Base-by-base conservation (phyloP, 441 rosid genomes). In the Brassica balearica region DNA sequence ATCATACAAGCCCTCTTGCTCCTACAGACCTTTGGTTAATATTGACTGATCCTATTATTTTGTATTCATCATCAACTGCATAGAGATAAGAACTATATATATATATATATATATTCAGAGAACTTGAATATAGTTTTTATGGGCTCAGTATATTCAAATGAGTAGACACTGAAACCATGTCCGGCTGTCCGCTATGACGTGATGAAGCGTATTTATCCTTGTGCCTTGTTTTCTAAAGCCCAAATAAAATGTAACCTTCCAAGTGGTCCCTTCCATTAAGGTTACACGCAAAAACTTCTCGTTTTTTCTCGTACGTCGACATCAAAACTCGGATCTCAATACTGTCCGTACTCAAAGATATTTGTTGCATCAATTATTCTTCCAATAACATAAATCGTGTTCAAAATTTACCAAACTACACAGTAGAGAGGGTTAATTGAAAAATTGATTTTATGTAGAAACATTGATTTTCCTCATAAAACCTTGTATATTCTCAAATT, bases 61-160 rank as follows among this genome's bases (percentile, higher is more conserved):
- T 53, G 22, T 51, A 51, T 10, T 53, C 59, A 53, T 15, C 59
- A 53, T 53, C 22, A 53, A 53, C 59, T 53, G 59, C 19, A 15
- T 53, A 53, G 59, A 53, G 59, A 51, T 48, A 15, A 53, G 59
- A 53, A 53, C 22, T 14, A 14, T 15, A 53, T 53, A 17, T 17
- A 17, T 17, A 15, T 17, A 15, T 15, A 17, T 17, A 17, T 17
- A 53, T 53, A 9, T 53, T 53, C 7, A 15, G 59, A 53, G 59
- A 53, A 53, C 59, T 53, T 53, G 59, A 15, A 53, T 15, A 53
- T 22, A 15, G 59, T 53, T 15, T 7, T 55, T 15, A 53, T 55
- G 60, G 60, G 60, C 60, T 55, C 23, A 15, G 10, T 55, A 55
- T 17, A 55, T 55, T 55, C 20, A 51, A 51, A 51, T 55, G 60